Evolutionary conservation across 2,329 filamentous ascomycete genomes (phyloP).

Genomic region (Mycogone perniciosa): DNA sequence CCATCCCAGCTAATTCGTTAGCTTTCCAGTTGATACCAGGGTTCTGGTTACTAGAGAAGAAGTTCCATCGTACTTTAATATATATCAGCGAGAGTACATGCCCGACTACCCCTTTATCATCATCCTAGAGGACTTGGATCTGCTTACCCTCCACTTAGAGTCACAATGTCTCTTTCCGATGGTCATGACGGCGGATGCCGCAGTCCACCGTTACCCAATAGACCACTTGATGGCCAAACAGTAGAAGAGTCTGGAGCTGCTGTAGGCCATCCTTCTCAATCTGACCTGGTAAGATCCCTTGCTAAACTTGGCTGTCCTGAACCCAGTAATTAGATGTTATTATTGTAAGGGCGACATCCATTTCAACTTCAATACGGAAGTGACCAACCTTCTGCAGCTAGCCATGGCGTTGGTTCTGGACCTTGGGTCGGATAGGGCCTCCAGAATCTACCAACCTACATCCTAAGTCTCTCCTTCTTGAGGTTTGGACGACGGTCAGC

Average conservation of each 20-base stretch:
- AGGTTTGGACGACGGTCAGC: constrained; percentile 23
- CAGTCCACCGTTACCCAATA: constrained; percentile 26
- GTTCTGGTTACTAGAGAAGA: constrained; percentile 25
- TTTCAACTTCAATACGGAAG: constrained; percentile 30
- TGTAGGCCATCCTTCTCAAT: constrained; percentile 34
- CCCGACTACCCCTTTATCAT: constrained; percentile 35
- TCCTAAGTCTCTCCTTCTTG: constrained; percentile 26
- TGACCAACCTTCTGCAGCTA: constrained; percentile 34
- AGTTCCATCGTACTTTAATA: constrained; percentile 25
- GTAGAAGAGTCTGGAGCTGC: constrained; percentile 29
- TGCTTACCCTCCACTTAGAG: constrained; percentile 25
- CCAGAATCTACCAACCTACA: constrained; percentile 18
- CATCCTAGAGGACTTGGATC: constrained; percentile 19
- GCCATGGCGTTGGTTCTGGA: constrained; percentile 33
- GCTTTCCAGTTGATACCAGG: constrained; percentile 28
- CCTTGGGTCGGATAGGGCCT: constrained; percentile 29
- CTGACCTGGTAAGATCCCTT: constrained; percentile 29
- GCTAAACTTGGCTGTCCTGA: not conserved
- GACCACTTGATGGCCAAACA: constrained; percentile 31
- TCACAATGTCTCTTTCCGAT: constrained; percentile 33
- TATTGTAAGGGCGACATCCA: constrained; percentile 32
- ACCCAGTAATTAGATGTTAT: not conserved
- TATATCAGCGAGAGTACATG: constrained; percentile 28
- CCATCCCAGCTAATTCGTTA: not conserved
- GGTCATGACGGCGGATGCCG: constrained; percentile 29